Percentiles rank a stretch among this genome's conserved stretches.
Conservation (phyloP, 1,139 yeast species). For the Kodamaea sp. region DNA sequence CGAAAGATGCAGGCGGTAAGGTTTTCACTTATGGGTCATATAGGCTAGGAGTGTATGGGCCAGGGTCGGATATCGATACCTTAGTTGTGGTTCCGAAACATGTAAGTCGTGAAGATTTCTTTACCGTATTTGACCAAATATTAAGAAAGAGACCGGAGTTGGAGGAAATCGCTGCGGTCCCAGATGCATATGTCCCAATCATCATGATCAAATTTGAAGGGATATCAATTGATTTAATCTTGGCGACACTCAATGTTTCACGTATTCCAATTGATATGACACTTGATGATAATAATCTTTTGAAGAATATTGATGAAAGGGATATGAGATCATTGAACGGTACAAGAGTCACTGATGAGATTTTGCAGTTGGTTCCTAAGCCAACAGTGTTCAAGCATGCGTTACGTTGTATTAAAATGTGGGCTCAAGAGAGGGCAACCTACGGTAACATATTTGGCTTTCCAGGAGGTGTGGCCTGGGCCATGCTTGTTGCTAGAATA, state of each 20-base stretch:
- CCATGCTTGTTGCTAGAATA: conserved; percentile 95
- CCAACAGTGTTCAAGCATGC: conserved; percentile 93
- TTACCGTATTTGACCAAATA: conserved; percentile 70
- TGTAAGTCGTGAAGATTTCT: conserved; percentile 87
- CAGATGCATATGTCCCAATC: conserved; percentile 96
- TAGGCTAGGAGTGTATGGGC: conserved; percentile 93
- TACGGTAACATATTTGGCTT: conserved; percentile 95
- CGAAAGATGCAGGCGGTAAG: conserved; percentile 95
- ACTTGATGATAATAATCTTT: conserved; percentile 78
- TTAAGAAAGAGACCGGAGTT: conserved; percentile 72
- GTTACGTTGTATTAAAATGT: conserved; percentile 83
- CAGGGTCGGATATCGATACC: conserved; percentile 97
- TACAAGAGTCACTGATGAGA: conserved; percentile 96
- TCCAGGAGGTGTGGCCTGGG: conserved; percentile 99
- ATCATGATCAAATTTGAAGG: conserved; percentile 86
- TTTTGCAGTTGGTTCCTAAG: conserved; percentile 83
- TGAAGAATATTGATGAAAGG: conserved; percentile 84
- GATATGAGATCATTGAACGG: conserved; percentile 91
- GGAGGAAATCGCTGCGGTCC: conserved; percentile 88
- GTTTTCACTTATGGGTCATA: conserved; percentile 94
- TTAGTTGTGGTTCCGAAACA: conserved; percentile 95
- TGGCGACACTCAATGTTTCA: conserved; percentile 78
- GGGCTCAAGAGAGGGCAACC: conserved; percentile 96
- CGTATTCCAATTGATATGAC: conserved; percentile 76
- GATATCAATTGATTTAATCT: conserved; percentile 85